Percentiles rank a stretch among this genome's conserved stretches.
These are phyloP conservation scores for Aquilaria yunnanensis DNA, from an alignment of 345 rosid genomes.

Conservation along the genomic window DNA sequence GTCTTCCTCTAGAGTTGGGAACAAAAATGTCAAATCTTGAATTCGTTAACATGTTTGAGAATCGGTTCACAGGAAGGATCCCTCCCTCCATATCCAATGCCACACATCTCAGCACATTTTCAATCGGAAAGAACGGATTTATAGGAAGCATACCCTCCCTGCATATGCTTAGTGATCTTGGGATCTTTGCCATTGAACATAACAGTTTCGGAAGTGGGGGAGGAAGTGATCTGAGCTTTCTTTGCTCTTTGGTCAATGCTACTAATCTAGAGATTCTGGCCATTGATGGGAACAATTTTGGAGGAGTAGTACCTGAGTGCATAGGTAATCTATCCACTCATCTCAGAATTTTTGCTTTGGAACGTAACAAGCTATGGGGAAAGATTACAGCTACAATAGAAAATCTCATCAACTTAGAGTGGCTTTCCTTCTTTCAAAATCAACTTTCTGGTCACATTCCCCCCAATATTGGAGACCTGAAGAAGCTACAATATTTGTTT, in stretches of 20 bases:
- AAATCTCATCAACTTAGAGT: too few species aligned
- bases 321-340: not conserved
- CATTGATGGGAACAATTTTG: not conserved
- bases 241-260: conserved; percentile 3
- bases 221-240: conserved; percentile 4
- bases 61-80: conserved; percentile 15
- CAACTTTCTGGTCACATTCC: conserved; percentile 10
- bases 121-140: not conserved
- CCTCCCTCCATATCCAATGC: conserved; percentile 23
- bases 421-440: not conserved
- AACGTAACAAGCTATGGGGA: not conserved
- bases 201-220: conserved; percentile 6
- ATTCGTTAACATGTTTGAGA: rapidly evolving
- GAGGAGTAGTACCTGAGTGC: not conserved
- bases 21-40: conserved; percentile 14
- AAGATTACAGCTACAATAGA: not conserved
- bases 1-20: conserved; percentile 3
- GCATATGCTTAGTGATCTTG: not conserved
- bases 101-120: not conserved
- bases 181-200: not conserved
- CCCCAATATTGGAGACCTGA: not conserved
- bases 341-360: not conserved
- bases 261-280: not conserved
- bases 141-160: not conserved
- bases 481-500: not conserved